Evolutionary conservation across 139 green algal species (phyloP).

Genomic region (Gonium pectorale): DNA sequence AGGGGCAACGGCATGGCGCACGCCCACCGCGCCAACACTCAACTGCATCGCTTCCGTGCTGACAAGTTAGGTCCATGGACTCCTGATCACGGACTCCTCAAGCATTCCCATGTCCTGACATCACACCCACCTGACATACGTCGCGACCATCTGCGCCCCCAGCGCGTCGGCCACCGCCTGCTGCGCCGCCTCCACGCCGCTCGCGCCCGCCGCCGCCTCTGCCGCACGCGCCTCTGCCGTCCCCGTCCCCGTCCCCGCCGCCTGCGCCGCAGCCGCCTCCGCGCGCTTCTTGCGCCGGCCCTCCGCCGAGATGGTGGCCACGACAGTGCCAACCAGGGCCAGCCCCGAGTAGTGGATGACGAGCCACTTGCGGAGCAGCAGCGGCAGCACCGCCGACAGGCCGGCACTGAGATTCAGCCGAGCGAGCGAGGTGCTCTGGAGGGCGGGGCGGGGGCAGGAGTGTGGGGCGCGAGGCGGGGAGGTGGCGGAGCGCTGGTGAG

Average conservation of each 20-base stretch:
- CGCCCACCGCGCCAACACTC: no score
- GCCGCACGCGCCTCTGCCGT: background rate
- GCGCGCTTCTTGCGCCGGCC: no score
- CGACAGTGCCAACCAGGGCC: constrained; percentile 14
- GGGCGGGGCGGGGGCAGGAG: no score
- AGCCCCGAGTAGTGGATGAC: constrained; percentile 21
- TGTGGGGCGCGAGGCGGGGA: no score
- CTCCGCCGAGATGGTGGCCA: background rate
- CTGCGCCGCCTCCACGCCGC: no score
- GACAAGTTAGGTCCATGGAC: no score
- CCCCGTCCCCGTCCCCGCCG: background rate
- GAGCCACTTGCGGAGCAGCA: constrained; percentile 33
- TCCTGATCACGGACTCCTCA: no score
- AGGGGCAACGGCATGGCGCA: no score
- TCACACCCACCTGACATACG: constrained; percentile 40
- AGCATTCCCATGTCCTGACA: no score
- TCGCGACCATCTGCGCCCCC: constrained; percentile 3
- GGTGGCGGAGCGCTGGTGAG: no score
- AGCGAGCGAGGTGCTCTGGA: constrained; percentile 9
- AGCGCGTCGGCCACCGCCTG: constrained; percentile 9
- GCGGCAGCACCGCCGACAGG: background rate
- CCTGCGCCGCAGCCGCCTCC: background rate
- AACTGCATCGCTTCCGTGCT: no score
- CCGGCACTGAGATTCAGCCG: no score
- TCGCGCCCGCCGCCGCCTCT: background rate